These are phyloP conservation scores for Clavariopsis aquatica DNA, from an alignment of 495 filamentous ascomycete genomes.

Conservation along the genomic window DNA sequence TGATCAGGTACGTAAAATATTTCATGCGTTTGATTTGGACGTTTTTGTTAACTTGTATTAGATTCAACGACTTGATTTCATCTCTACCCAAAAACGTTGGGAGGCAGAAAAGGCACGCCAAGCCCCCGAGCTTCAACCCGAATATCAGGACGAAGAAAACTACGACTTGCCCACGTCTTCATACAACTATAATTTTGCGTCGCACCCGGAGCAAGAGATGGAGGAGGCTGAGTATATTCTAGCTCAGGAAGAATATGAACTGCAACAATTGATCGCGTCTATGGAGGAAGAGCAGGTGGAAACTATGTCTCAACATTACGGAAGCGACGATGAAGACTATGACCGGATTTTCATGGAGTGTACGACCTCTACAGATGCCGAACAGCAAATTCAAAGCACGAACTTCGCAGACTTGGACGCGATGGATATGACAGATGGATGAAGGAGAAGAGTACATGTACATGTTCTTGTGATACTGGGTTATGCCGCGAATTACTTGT, in stretches of 20 bases:
- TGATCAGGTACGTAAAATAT: constrained; percentile 64
- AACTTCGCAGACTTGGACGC: constrained; percentile 24
- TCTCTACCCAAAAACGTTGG: constrained; percentile 51
- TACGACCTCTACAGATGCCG: constrained; percentile 3
- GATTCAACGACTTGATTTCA: constrained; percentile 53
- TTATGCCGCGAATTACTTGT: neutral
- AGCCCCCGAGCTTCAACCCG: constrained; percentile 34
- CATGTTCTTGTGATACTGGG: neutral
- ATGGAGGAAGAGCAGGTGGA: constrained; percentile 42
- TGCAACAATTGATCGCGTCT: constrained; percentile 57
- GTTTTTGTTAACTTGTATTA: constrained; percentile 24
- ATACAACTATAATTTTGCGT: neutral
- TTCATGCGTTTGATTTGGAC: neutral
- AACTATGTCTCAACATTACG: constrained; percentile 32
- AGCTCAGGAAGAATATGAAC: constrained; percentile 57
- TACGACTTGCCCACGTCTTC: constrained; percentile 29
- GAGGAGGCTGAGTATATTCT: constrained; percentile 51
- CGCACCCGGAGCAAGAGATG: constrained; percentile 6
- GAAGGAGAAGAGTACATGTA: neutral
- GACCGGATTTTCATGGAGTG: constrained; percentile 60
- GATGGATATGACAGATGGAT: constrained; percentile 38
- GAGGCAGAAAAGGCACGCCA: constrained; percentile 47
- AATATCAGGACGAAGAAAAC: constrained; percentile 30
- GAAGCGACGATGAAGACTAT: constrained; percentile 57
- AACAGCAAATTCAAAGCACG: constrained; percentile 4